phyloP scores from a whole-genome alignment of 2,329 filamentous ascomycete species.

The Microdochium paspali region DNA sequence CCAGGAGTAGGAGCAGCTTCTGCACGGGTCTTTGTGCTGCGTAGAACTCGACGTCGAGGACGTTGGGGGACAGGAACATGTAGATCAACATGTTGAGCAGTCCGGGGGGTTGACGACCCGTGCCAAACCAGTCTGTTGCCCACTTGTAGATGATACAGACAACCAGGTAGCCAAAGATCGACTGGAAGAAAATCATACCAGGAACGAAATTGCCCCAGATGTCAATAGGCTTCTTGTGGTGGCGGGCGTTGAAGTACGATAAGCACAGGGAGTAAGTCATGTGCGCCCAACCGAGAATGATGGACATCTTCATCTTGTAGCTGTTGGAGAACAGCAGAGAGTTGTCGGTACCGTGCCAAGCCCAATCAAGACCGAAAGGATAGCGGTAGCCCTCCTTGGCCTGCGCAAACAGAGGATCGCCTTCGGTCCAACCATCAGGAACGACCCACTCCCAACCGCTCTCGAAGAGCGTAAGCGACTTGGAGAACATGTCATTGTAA shows the following conservation, averaged over 20 bases:
- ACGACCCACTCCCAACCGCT: slow-evolving; percentile 79
- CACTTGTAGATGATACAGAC: slow-evolving; percentile 96
- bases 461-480: slow-evolving; percentile 77
- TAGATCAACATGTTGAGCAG: slow-evolving; percentile 98
- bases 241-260: slow-evolving; percentile 83
- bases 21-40: slow-evolving; percentile 69
- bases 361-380: slow-evolving; percentile 91
- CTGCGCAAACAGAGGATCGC: slow-evolving; percentile 53
- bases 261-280: slow-evolving; percentile 98
- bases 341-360: slow-evolving; percentile 94
- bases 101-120: slow-evolving; percentile 64
- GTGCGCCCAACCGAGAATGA: slow-evolving; percentile 91
- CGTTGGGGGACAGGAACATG: slow-evolving; percentile 93
- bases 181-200: slow-evolving; percentile 99
- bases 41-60: slow-evolving; percentile 65
- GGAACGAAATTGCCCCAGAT: slow-evolving; percentile 97
- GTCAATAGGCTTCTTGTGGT: slow-evolving; percentile 92
- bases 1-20: slow-evolving; percentile 68
- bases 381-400: slow-evolving; percentile 73
- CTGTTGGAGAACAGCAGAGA: slow-evolving; percentile 94
- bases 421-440: slow-evolving; percentile 58
- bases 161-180: slow-evolving; percentile 94
- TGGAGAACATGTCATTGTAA: slow-evolving; percentile 97
- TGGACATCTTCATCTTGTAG: slow-evolving; percentile 99
- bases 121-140: slow-evolving; percentile 74